A percentile compares a stretch with the other conserved stretches of the same genome.
phyloP scores from a whole-genome alignment of 768 basidiomycete species.

The Collybia sp. region DNA sequence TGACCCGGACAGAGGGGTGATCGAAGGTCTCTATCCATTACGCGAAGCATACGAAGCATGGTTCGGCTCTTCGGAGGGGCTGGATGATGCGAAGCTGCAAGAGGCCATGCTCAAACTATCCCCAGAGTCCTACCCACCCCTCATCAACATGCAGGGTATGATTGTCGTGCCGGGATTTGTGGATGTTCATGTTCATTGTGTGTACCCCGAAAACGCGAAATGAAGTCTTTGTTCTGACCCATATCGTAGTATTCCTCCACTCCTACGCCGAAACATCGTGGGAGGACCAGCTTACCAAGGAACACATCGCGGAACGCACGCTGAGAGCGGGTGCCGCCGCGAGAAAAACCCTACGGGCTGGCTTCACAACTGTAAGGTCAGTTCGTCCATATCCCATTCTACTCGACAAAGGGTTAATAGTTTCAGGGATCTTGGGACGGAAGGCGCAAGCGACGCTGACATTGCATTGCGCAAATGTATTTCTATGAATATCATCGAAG shows the following conservation, averaged over 20 bases:
- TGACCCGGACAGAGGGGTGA: conserved; percentile 39
- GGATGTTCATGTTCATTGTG: conserved; percentile 55
- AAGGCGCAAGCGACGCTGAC: conserved; percentile 62
- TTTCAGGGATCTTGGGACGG: conserved; percentile 60
- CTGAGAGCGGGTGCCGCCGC: conserved; percentile 60
- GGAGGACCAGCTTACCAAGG: conserved; percentile 58
- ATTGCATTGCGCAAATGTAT: conserved; percentile 53
- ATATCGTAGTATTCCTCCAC: conserved; percentile 49
- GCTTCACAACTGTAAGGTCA: conserved; percentile 60
- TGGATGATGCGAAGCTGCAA: neutral
- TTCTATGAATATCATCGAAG: conserved; percentile 43
- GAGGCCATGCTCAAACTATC: neutral
- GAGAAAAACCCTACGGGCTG: conserved; percentile 50
- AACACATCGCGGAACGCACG: conserved; percentile 52
- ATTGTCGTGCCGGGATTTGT: conserved; percentile 56
- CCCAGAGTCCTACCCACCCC: neutral
- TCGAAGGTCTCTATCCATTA: conserved; percentile 33
- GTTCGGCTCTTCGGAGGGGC: neutral
- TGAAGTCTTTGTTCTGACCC: neutral
- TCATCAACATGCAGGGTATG: conserved; percentile 39
- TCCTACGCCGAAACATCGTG: conserved; percentile 56
- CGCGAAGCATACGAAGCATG: neutral
- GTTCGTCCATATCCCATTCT: conserved; percentile 1
- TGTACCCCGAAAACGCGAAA: conserved; percentile 1
- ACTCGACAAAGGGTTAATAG: neutral